These are phyloP conservation scores for Ophiostoma ips DNA, from an alignment of 2,329 filamentous ascomycete genomes.

Conservation along the genomic window DNA sequence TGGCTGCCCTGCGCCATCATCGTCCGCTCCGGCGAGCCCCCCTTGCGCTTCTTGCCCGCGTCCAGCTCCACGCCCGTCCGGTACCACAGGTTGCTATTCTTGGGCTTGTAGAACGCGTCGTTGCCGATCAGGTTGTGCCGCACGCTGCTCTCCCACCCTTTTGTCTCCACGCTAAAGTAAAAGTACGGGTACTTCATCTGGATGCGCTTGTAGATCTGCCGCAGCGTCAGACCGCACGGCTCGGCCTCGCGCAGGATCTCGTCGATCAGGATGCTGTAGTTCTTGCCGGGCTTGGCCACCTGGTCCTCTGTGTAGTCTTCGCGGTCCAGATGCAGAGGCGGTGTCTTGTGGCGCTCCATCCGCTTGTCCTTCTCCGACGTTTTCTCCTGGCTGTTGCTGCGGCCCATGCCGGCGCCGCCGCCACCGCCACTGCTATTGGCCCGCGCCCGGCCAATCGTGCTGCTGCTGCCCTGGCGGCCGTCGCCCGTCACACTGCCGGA, in stretches of 20 bases:
- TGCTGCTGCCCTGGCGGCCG: neutral
- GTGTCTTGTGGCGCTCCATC: conserved; percentile 50
- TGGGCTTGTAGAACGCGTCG: conserved; percentile 45
- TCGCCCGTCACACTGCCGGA: neutral
- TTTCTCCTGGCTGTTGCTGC: conserved; percentile 18
- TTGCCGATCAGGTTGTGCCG: conserved; percentile 50
- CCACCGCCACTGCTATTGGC: neutral
- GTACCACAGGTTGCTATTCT: conserved; percentile 41
- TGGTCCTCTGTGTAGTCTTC: conserved; percentile 44
- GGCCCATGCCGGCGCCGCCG: neutral
- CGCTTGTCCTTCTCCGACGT: conserved; percentile 34
- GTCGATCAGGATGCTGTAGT: conserved; percentile 47
- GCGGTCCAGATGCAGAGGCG: conserved; percentile 39
- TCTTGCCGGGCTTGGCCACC: conserved; percentile 47
- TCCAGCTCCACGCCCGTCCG: conserved; percentile 46
- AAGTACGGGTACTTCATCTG: conserved; percentile 45
- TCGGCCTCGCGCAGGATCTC: conserved; percentile 43
- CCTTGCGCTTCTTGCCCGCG: conserved; percentile 46
- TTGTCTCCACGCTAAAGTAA: conserved; percentile 45
- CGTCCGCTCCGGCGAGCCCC: conserved; percentile 37
- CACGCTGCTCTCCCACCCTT: conserved; percentile 54
- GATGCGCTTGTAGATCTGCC: conserved; percentile 51
- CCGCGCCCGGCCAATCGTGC: neutral
- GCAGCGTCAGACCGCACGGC: conserved; percentile 40
- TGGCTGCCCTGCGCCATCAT: conserved; percentile 11